Conservation (phyloP, 768 basidiomycete species). For the Leccinellum rugosiceps region DNA sequence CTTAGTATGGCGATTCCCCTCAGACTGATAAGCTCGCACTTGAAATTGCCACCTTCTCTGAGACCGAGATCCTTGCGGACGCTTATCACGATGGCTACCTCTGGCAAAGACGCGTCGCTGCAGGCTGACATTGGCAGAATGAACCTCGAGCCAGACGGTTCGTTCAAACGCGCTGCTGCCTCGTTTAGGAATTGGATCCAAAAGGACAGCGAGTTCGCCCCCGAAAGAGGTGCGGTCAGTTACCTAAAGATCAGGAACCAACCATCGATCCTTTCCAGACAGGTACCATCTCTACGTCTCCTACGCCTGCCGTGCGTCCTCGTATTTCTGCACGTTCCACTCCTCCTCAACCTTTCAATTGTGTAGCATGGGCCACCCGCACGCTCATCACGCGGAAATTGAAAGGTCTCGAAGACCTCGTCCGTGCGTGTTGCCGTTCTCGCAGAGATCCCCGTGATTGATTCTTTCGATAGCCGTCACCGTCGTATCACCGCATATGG, state of each 20-base stretch:
- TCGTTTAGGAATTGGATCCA: slow-evolving; percentile 57
- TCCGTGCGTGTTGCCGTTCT: slow-evolving; percentile 50
- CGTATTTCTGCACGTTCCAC: too few relatives aligned
- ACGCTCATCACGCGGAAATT: slow-evolving; percentile 85
- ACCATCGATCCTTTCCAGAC: slow-evolving; percentile 40
- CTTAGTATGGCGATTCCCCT: slow-evolving; percentile 16
- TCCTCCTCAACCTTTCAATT: background rate
- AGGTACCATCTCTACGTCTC: slow-evolving; percentile 93
- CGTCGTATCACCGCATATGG: slow-evolving; percentile 85
- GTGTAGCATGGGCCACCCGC: slow-evolving; percentile 87
- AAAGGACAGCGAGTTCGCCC: slow-evolving; percentile 58
- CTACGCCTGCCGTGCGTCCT: slow-evolving; percentile 70
- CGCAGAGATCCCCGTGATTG: background rate
- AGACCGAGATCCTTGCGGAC: background rate
- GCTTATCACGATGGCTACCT: slow-evolving; percentile 26
- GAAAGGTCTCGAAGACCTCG: slow-evolving; percentile 84
- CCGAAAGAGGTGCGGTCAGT: slow-evolving; percentile 63
- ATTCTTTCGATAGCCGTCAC: slow-evolving; percentile 54
- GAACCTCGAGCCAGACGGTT: slow-evolving; percentile 56
- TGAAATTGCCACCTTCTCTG: background rate
- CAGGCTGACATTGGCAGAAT: slow-evolving; percentile 55
- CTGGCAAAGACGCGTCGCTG: slow-evolving; percentile 31
- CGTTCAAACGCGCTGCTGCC: slow-evolving; percentile 55
- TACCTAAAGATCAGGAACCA: too few relatives aligned
- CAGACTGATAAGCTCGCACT: slow-evolving; percentile 5